A percentile compares a stretch with the other conserved stretches of the same genome.
phyloP scores from a whole-genome alignment of 257 asterid genomes.

The Datura wrightii region DNA sequence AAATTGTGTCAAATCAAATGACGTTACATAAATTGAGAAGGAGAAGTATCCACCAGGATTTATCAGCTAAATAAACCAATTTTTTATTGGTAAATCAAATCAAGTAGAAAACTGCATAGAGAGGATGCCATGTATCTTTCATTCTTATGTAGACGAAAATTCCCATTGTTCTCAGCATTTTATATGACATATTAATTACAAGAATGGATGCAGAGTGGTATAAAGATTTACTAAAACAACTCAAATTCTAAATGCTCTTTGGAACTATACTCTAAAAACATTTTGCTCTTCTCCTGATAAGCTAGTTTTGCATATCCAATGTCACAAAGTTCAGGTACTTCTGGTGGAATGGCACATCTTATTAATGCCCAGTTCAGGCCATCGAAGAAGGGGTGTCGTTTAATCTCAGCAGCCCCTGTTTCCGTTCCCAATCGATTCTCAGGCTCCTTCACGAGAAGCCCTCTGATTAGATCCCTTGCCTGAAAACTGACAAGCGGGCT shows the following conservation, averaged over 20 bases:
- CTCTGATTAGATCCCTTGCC: slow-evolving; percentile 81
- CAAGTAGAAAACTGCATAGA: background rate
- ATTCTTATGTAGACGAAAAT: background rate
- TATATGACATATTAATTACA: slow-evolving; percentile 28
- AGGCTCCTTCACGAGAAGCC: slow-evolving; percentile 80
- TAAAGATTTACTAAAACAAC: slow-evolving; percentile 52
- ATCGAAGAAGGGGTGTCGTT: slow-evolving; percentile 84
- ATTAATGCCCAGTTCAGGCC: slow-evolving; percentile 92
- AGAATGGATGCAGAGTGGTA: background rate
- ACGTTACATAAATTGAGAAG: no score
- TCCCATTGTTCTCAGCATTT: background rate
- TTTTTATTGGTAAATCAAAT: background rate
- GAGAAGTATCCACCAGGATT: background rate
- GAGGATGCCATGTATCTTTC: background rate
- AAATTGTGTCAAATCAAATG: no score
- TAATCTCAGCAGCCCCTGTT: slow-evolving; percentile 93
- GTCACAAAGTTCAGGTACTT: slow-evolving; percentile 61
- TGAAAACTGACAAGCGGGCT: slow-evolving; percentile 76
- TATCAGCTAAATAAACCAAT: background rate
- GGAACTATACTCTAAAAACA: slow-evolving; percentile 48
- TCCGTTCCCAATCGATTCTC: slow-evolving; percentile 74
- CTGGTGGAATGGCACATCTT: slow-evolving; percentile 82
- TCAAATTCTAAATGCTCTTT: slow-evolving; percentile 68
- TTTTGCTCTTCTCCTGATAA: slow-evolving; percentile 42
- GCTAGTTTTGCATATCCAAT: slow-evolving; percentile 39